A percentile compares a stretch with the other conserved stretches of the same genome.
These are phyloP conservation scores for Fusarium fujikuroi DNA, from an alignment of 2,329 filamentous ascomycete species.

Conservation along the genomic window DNA sequence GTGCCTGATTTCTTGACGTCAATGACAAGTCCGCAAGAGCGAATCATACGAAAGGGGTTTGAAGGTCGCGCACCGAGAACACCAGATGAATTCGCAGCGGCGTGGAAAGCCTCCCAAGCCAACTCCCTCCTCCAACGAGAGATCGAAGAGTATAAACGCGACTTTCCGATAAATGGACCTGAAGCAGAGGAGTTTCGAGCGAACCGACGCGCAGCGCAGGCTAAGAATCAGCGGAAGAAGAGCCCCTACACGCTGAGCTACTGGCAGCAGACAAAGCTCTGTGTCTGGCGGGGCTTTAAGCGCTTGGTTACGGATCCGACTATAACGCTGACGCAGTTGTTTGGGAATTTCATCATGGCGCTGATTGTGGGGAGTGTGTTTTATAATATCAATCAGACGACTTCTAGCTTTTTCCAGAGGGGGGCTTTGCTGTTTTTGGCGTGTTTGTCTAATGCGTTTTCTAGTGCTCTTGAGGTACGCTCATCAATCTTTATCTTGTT, in stretches of 20 bases:
- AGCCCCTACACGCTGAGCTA: conserved; percentile 41
- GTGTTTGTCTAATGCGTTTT: conserved; percentile 61
- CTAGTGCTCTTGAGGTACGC: conserved; percentile 45
- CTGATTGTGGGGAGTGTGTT: conserved; percentile 65
- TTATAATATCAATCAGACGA: conserved; percentile 56
- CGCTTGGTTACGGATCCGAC: conserved; percentile 53
- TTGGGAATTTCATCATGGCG: conserved; percentile 59
- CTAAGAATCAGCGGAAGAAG: conserved; percentile 50
- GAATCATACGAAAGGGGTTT: conserved; percentile 47
- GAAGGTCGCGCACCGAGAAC: conserved; percentile 49
- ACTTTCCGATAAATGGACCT: conserved; percentile 48
- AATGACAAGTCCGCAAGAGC: conserved; percentile 54
- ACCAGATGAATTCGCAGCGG: conserved; percentile 51
- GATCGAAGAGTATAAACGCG: conserved; percentile 61
- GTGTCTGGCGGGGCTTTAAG: conserved; percentile 50
- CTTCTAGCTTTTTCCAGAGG: conserved; percentile 57
- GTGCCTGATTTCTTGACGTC: conserved; percentile 77
- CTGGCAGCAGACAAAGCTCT: conserved; percentile 33
- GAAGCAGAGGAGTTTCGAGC: conserved; percentile 60
- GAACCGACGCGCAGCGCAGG: conserved; percentile 57
- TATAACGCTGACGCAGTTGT: conserved; percentile 52
- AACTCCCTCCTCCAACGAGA: conserved; percentile 56
- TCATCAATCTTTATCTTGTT: accelerated
- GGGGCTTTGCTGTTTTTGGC: conserved; percentile 62
- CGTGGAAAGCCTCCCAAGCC: conserved; percentile 42